These are phyloP conservation scores for Furcasterigmium furcatum DNA, from an alignment of 2,329 filamentous ascomycete genomes.

Conservation along the genomic window DNA sequence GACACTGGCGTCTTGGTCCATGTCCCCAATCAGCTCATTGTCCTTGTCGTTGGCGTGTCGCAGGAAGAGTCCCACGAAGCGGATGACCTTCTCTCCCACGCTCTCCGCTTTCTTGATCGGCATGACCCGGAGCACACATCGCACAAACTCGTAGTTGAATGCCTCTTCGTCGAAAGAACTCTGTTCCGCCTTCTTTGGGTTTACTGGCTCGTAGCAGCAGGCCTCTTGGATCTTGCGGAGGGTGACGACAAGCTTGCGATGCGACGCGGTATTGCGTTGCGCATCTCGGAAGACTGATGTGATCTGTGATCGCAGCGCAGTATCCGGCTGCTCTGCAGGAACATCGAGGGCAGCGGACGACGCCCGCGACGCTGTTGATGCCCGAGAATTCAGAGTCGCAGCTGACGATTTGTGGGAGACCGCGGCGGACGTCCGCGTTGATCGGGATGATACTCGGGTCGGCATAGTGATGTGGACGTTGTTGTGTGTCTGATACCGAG, in stretches of 20 bases:
- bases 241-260: constrained; percentile 84
- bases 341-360: constrained; percentile 45
- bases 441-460: constrained; percentile 41
- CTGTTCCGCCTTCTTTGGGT: constrained; percentile 45
- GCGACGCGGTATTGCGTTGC: constrained; percentile 84
- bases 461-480: constrained; percentile 37
- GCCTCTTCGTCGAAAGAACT: constrained; percentile 78
- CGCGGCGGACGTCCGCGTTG: constrained; percentile 40
- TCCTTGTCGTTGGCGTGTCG: constrained; percentile 69
- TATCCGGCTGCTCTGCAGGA: constrained; percentile 71
- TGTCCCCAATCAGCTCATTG: constrained; percentile 62
- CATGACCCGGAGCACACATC: constrained; percentile 80
- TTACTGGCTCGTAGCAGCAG: constrained; percentile 65
- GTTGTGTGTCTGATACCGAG: too few relatives aligned
- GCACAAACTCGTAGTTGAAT: constrained; percentile 81
- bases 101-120: constrained; percentile 88
- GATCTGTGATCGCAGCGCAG: constrained; percentile 69
- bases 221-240: constrained; percentile 88
- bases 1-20: constrained; percentile 65
- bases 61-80: constrained; percentile 86
- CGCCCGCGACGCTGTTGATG: constrained; percentile 42
- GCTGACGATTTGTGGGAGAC: constrained; percentile 35
- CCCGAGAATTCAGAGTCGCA: constrained; percentile 32
- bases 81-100: constrained; percentile 79
- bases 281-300: constrained; percentile 74